phyloP scores from a whole-genome alignment of 1,284 basidiomycete species.

The Grifola frondosa region DNA sequence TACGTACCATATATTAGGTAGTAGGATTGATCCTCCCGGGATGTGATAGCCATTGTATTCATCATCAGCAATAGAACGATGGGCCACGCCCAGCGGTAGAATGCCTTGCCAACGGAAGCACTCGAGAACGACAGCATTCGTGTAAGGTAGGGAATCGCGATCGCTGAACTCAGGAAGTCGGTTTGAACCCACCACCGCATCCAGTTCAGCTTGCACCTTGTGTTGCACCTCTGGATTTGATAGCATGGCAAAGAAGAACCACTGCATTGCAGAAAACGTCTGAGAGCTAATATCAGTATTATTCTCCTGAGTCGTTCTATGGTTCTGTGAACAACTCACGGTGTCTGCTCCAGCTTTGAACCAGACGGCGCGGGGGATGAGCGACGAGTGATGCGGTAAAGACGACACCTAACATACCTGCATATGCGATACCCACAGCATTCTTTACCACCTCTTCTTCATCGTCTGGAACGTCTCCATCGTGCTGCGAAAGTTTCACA shows the following conservation, averaged over 20 bases:
- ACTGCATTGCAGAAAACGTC: slow-evolving; percentile 21
- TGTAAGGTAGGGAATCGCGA: slow-evolving; percentile 25
- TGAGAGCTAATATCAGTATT: slow-evolving; percentile 1
- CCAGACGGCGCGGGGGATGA: too few relatives aligned
- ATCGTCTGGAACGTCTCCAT: not conserved
- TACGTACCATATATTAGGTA: slow-evolving; percentile 18
- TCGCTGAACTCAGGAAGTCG: slow-evolving; percentile 29
- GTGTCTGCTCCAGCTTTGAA: slow-evolving; percentile 20
- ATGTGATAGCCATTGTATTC: slow-evolving; percentile 22
- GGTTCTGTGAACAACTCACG: slow-evolving; percentile 9
- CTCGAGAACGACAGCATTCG: slow-evolving; percentile 30
- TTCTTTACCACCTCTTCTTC: slow-evolving; percentile 2
- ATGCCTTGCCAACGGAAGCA: slow-evolving; percentile 22
- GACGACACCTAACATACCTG: slow-evolving; percentile 3
- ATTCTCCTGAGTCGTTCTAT: not conserved
- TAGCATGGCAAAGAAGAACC: slow-evolving; percentile 27
- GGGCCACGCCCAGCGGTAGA: slow-evolving; percentile 15
- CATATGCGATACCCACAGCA: not conserved
- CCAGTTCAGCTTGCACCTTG: slow-evolving; percentile 30
- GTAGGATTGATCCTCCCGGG: slow-evolving; percentile 12
- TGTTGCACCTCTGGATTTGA: slow-evolving; percentile 26
- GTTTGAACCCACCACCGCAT: slow-evolving; percentile 20
- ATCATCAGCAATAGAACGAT: slow-evolving; percentile 19
- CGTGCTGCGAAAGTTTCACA: not conserved
- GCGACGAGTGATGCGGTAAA: not conserved